Conservation (phyloP, 2,329 filamentous ascomycete species). For the Parastagonospora nodorum region DNA sequence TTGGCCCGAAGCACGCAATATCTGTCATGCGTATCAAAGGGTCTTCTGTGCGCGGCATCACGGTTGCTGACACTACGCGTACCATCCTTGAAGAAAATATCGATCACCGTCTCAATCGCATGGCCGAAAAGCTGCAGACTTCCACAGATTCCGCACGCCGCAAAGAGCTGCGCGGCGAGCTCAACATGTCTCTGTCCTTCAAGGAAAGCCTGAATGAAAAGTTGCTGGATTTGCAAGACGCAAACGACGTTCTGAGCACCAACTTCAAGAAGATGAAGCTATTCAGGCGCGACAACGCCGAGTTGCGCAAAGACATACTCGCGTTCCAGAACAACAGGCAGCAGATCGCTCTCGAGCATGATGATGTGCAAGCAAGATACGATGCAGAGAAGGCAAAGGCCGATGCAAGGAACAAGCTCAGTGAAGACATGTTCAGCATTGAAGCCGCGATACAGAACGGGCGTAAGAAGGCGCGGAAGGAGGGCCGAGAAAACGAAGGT, state of each 20-base stretch:
- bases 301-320: slow-evolving; percentile 54
- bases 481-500: slow-evolving; percentile 40
- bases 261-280: slow-evolving; percentile 53
- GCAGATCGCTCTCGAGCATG: slow-evolving; percentile 55
- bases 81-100: slow-evolving; percentile 58
- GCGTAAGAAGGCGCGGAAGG: slow-evolving; percentile 33
- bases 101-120: slow-evolving; percentile 50
- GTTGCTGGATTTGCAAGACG: slow-evolving; percentile 57
- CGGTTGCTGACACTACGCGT: slow-evolving; percentile 58
- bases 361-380: slow-evolving; percentile 50
- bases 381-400: slow-evolving; percentile 30
- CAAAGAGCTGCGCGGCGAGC: slow-evolving; percentile 50
- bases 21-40: slow-evolving; percentile 48
- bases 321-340: slow-evolving; percentile 55
- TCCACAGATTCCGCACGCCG: slow-evolving; percentile 48
- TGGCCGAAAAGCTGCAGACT: slow-evolving; percentile 45
- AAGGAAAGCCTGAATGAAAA: slow-evolving; percentile 55
- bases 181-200: slow-evolving; percentile 55
- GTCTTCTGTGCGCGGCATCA: slow-evolving; percentile 46
- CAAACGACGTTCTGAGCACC: slow-evolving; percentile 56
- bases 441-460: slow-evolving; percentile 44
- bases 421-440: slow-evolving; percentile 41
- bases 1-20: slow-evolving; percentile 37
- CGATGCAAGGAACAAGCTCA: slow-evolving; percentile 35
- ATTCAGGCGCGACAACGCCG: slow-evolving; percentile 52